phyloP scores from a whole-genome alignment of 78 protist genomes.

The Tieghemostelium lacteum region DNA sequence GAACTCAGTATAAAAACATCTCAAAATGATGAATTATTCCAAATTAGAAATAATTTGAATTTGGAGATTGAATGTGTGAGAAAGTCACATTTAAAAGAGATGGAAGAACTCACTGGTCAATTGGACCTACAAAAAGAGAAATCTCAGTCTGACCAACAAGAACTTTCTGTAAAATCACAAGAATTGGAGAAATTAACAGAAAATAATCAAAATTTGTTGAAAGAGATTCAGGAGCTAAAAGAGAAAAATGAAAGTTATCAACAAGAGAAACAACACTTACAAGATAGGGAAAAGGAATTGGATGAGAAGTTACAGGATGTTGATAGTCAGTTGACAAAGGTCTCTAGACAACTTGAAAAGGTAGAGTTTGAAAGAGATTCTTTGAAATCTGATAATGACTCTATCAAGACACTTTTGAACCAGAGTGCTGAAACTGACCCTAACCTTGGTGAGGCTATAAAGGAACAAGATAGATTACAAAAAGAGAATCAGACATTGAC shows the following conservation, averaged over 20 bases:
- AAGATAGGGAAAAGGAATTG: neutral
- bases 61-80: slow-evolving; percentile 70
- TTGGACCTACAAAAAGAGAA: neutral
- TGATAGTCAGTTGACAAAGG: neutral
- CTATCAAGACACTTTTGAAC: slow-evolving; percentile 30
- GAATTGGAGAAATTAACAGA: neutral
- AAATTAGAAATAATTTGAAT: slow-evolving; percentile 14
- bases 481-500: slow-evolving; percentile 23
- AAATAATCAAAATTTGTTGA: neutral
- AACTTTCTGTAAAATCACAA: neutral
- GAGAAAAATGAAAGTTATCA: neutral
- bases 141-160: neutral
- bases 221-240: neutral
- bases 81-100: slow-evolving; percentile 60
- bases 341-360: slow-evolving; percentile 3
- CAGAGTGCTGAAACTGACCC: neutral
- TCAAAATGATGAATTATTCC: slow-evolving; percentile 11
- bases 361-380: slow-evolving; percentile 39
- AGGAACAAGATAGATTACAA: slow-evolving; percentile 24
- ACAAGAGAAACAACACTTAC: neutral
- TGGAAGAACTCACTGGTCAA: slow-evolving; percentile 55
- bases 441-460: slow-evolving; percentile 14
- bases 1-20: slow-evolving; percentile 5
- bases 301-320: slow-evolving; percentile 1
- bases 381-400: slow-evolving; percentile 23